Conservation (phyloP, 2,329 filamentous ascomycete genomes). For the Hypoxylon sp. region DNA sequence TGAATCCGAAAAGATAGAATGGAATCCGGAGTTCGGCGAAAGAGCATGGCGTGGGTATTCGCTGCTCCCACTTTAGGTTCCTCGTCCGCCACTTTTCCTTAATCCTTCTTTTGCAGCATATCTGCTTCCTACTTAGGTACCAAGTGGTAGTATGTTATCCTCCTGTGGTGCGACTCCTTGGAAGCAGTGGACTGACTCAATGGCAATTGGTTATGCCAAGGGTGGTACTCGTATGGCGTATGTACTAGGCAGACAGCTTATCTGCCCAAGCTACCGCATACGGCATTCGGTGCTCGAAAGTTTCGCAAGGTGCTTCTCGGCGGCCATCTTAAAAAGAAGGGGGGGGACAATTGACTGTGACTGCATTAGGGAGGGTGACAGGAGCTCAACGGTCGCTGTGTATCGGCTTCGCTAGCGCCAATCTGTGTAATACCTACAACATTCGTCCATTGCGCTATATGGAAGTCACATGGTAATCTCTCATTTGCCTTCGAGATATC, state of each 20-base stretch:
- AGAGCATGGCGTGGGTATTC: background rate
- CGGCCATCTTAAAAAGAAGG: conserved; percentile 8
- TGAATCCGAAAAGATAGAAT: background rate
- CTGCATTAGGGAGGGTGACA: conserved; percentile 27
- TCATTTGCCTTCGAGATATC: background rate
- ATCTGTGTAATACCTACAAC: conserved; percentile 2
- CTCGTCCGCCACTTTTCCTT: background rate
- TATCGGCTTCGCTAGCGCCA: background rate
- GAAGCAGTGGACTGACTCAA: background rate
- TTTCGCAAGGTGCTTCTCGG: conserved; percentile 15
- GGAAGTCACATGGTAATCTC: background rate
- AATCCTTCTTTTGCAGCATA: background rate
- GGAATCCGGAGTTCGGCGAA: background rate
- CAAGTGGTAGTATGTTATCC: conserved; percentile 12
- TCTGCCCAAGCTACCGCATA: background rate
- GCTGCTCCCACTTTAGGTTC: no score
- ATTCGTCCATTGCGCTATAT: no score
- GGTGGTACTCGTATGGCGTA: conserved; percentile 11
- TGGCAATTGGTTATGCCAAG: conserved; percentile 9
- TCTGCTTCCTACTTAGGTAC: background rate
- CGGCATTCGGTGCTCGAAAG: conserved; percentile 12
- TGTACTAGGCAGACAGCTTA: background rate
- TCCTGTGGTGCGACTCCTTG: conserved; percentile 25
- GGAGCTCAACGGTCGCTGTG: conserved; percentile 19
- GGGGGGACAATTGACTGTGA: conserved; percentile 25